Base-by-base conservation (phyloP, 1,284 basidiomycete genomes). In the Rhodofomes roseus region DNA sequence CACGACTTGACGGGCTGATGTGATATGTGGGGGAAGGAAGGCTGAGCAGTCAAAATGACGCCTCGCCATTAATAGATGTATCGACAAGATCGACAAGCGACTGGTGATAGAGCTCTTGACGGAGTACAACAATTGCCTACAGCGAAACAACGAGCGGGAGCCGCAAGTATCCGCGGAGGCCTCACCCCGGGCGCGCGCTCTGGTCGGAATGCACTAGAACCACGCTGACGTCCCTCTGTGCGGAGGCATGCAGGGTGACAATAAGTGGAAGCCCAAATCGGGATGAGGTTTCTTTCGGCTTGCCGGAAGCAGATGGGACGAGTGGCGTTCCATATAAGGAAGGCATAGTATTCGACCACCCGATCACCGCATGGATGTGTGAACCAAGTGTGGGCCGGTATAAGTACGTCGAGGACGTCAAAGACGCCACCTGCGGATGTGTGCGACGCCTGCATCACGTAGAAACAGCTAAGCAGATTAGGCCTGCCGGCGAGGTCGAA, bases 61-160 rank as follows among this genome's bases (percentile, higher is more conserved):
- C 20, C 31, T 34, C 31, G 31, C 31, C 50, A 52, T 52, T 52
- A 52, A 51, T 52, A 36, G 31, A 36, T 18, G 48, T 20, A 36
- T 22, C 50, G 50, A 52, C 31, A 25, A 52, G 50, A 52, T 52
- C 50, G 50, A 20, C 50, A 16, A 16, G 34, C 7, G 7, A 36
- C 50, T 22, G 16, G 50, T 23, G 50, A 52, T 37, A 23, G 22
- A 52, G 50, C 27, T 4, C 8, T 20, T 37, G 29, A 36, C 18
- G 34, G 31, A 52, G 50, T 36, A 52, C 50, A 52, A 52, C 50
- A 52, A 52, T 52, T 52, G 27, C 50, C 50, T 52, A 20, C 22
- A 23, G 31, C 29, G 22, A 52, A 36, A 52, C 50, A 52, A 52
- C 36, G 50, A n/a, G 6, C 20, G 31, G 31, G n/a, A 37, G 31